A percentile compares a stretch with the other conserved stretches of the same genome.
Conservation (phyloP, 495 filamentous ascomycete species). For the Lophiostoma macrostomum region DNA sequence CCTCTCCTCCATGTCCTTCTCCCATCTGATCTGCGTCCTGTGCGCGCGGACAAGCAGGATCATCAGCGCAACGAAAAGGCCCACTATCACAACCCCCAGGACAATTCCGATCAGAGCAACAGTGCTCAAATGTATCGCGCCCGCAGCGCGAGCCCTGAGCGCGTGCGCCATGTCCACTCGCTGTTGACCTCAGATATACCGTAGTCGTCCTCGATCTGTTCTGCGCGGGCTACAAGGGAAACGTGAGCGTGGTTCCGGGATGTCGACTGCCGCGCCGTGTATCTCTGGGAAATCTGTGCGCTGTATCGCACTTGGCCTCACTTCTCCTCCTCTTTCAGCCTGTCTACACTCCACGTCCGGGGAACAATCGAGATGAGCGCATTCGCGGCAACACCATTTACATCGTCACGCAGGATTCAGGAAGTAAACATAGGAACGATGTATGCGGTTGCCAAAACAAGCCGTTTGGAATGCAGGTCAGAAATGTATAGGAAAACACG, state of each 20-base stretch:
- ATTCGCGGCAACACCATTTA: conserved; percentile 5
- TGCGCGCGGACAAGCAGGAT: conserved; percentile 16
- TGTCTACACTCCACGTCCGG: too few relatives aligned
- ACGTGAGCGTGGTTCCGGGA: too few relatives aligned
- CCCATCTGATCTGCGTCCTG: conserved; percentile 19
- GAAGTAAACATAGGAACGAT: conserved; percentile 17
- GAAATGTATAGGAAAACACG: conserved; percentile 18
- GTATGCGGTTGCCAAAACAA: conserved; percentile 29
- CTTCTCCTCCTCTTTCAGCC: conserved; percentile 7
- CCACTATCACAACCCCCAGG: conserved; percentile 13
- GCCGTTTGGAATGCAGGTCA: conserved; percentile 23
- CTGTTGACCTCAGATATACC: background rate
- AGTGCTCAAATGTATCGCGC: conserved; percentile 7
- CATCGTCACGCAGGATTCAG: background rate
- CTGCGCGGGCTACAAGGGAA: too few relatives aligned
- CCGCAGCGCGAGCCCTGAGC: conserved; percentile 1
- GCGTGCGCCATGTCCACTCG: background rate
- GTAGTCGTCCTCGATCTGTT: background rate
- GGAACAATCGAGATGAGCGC: background rate
- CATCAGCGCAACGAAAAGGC: conserved; percentile 11
- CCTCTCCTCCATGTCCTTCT: conserved; percentile 28
- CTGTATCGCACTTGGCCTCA: too few relatives aligned
- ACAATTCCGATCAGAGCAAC: conserved; percentile 8
- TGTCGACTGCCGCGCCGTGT: too few relatives aligned
- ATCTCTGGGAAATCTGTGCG: too few relatives aligned